A percentile compares a stretch with the other conserved stretches of the same genome.
These are phyloP conservation scores for Aspergillaceae sp. DNA, from an alignment of 2,329 filamentous ascomycete species.

Conservation along the genomic window DNA sequence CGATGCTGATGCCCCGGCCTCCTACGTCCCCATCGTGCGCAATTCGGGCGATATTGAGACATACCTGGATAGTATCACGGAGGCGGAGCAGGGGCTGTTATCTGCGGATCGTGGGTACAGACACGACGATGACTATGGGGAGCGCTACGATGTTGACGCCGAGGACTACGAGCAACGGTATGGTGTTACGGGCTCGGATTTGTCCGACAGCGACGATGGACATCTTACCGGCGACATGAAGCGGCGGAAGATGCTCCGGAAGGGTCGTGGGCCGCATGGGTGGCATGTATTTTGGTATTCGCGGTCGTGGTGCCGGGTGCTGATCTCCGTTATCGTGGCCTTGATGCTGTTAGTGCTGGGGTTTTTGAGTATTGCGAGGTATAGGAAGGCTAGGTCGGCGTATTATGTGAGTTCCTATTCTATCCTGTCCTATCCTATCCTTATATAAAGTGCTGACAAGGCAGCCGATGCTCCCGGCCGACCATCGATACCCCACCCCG, in stretches of 20 bases:
- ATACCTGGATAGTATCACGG: slow-evolving; percentile 16
- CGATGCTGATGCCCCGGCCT: slow-evolving; percentile 1
- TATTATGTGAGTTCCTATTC: slow-evolving; percentile 8
- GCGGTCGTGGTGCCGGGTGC: slow-evolving; percentile 14
- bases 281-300: slow-evolving; percentile 15
- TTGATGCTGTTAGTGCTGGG: slow-evolving; percentile 13
- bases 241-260: slow-evolving; percentile 1
- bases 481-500: slow-evolving; percentile 72
- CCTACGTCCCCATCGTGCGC: slow-evolving; percentile 9
- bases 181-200: slow-evolving; percentile 5
- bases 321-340: slow-evolving; percentile 11
- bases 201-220: slow-evolving; percentile 3
- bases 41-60: slow-evolving; percentile 15
- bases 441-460: neutral
- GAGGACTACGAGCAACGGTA: neutral
- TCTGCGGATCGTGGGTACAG: slow-evolving; percentile 6
- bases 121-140: slow-evolving; percentile 7
- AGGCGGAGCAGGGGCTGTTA: slow-evolving; percentile 16
- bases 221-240: neutral
- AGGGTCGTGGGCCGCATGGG: slow-evolving; percentile 1
- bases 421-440: neutral
- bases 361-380: slow-evolving; percentile 11
- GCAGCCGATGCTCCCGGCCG: slow-evolving; percentile 39
- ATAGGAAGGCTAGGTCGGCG: neutral
- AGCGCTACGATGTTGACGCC: slow-evolving; percentile 1